A percentile compares a stretch with the other conserved stretches of the same genome.
These are phyloP conservation scores for Phytophthora sojae DNA, from an alignment of 352 stramenopile genomes.

Conservation along the genomic window DNA sequence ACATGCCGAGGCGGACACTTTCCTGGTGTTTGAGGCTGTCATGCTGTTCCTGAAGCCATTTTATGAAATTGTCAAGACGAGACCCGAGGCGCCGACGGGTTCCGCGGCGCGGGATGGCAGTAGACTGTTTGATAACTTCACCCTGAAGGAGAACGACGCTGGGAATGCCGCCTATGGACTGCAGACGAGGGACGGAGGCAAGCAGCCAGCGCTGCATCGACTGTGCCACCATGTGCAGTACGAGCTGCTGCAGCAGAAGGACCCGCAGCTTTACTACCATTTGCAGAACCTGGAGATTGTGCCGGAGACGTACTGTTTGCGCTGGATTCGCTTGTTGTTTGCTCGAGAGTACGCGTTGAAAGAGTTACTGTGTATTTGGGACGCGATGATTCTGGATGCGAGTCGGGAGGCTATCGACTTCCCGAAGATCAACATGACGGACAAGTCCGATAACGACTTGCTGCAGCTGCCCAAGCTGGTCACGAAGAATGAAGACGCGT, in stretches of 20 bases:
- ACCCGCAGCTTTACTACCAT: conserved; percentile 86
- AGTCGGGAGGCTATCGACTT: conserved; percentile 47
- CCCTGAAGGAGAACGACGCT: conserved; percentile 28
- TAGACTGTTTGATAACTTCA: conserved; percentile 35
- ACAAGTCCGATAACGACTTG: conserved; percentile 47
- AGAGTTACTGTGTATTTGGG: conserved; percentile 70
- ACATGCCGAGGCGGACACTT: conserved; percentile 67
- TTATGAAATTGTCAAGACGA: conserved; percentile 72
- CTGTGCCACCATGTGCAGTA: conserved; percentile 82
- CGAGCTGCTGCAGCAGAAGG: conserved; percentile 76
- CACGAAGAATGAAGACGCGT: conserved; percentile 17
- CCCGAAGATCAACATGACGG: conserved; percentile 38
- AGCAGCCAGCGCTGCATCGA: conserved; percentile 60
- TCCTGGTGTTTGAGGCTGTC: conserved; percentile 77
- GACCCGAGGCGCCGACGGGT: conserved; percentile 3
- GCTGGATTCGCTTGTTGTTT: conserved; percentile 83
- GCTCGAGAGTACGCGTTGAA: conserved; percentile 79
- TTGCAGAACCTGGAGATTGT: conserved; percentile 83
- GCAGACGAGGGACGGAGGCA: conserved; percentile 20
- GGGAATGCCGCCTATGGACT: conserved; percentile 36
- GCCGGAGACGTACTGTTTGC: conserved; percentile 82
- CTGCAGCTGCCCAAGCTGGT: conserved; percentile 45
- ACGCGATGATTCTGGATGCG: conserved; percentile 68
- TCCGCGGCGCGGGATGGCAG: neutral
- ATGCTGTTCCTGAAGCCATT: conserved; percentile 85